A percentile compares a stretch with the other conserved stretches of the same genome.
Evolutionary conservation across 495 filamentous ascomycete genomes (phyloP).

Genomic region (Penicillium steckii): DNA sequence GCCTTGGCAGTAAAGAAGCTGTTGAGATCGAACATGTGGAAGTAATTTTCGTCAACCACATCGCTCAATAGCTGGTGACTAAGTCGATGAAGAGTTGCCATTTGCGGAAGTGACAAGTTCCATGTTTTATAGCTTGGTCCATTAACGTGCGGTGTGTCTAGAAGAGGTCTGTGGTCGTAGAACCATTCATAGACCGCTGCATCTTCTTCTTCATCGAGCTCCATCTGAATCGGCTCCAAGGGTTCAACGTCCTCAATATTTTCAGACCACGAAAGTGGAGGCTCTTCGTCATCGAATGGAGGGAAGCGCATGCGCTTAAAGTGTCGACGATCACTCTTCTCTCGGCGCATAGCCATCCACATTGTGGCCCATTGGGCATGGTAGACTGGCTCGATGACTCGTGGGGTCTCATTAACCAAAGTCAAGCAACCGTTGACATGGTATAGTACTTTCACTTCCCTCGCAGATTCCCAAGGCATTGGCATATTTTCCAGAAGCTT

Average conservation of each 20-base stretch:
- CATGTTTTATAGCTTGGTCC: constrained; percentile 96
- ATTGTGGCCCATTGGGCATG: constrained; percentile 99
- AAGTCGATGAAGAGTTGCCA: constrained; percentile 91
- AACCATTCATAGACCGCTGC: constrained; percentile 92
- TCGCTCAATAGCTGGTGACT: constrained; percentile 91
- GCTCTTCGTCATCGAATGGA: constrained; percentile 98
- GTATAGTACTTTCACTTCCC: constrained; percentile 97
- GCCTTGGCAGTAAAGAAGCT: constrained; percentile 97
- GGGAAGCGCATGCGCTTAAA: constrained; percentile 99
- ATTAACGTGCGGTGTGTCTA: constrained; percentile 92
- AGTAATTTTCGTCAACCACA: constrained; percentile 93
- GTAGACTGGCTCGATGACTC: constrained; percentile 98
- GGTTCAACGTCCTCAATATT: constrained; percentile 99
- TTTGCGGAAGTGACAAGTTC: constrained; percentile 93
- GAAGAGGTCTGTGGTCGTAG: constrained; percentile 89
- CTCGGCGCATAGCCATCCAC: constrained; percentile 98
- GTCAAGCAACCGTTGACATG: constrained; percentile 98
- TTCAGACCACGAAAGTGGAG: constrained; percentile 94
- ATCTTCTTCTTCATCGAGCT: constrained; percentile 96
- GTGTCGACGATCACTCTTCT: constrained; percentile 93
- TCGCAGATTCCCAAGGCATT: constrained; percentile 97
- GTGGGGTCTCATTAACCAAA: constrained; percentile 92
- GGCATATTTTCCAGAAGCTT: constrained; percentile 99
- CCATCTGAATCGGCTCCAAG: constrained; percentile 97
- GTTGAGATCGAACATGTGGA: constrained; percentile 95